phyloP scores from a whole-genome alignment of 1,139 yeast genomes.

The Suhomyces ambrosiae region DNA sequence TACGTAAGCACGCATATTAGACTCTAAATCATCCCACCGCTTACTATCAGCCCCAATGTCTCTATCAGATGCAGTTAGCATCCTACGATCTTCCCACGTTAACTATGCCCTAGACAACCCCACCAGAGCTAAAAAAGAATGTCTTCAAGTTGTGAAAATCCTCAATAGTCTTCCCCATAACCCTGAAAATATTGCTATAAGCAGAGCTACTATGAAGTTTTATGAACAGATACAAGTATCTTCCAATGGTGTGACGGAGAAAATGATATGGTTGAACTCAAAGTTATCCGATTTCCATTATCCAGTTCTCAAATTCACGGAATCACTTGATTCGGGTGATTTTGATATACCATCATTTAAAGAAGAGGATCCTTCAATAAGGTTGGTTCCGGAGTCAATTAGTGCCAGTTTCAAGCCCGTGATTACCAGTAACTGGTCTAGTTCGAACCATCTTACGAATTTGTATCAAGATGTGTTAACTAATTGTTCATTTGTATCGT shows the following conservation, averaged over 20 bases:
- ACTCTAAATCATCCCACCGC: not conserved
- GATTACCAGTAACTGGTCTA: constrained; percentile 22
- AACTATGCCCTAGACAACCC: constrained; percentile 19
- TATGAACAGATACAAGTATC: constrained; percentile 23
- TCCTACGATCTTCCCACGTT: constrained; percentile 21
- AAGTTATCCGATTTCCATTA: constrained; percentile 22
- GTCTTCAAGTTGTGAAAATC: constrained; percentile 28
- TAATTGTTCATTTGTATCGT: constrained; percentile 80
- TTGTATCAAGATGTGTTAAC: constrained; percentile 58
- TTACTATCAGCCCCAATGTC: constrained; percentile 2
- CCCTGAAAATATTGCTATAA: constrained; percentile 3
- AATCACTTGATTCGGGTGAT: constrained; percentile 17
- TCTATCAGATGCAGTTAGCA: constrained; percentile 10
- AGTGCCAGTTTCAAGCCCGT: constrained; percentile 19
- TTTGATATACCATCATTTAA: constrained; percentile 6
- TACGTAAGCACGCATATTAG: not conserved
- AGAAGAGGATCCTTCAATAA: constrained; percentile 15
- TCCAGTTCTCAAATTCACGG: constrained; percentile 34
- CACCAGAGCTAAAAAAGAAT: constrained; percentile 22
- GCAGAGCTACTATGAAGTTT: constrained; percentile 18
- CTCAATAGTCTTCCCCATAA: constrained; percentile 26
- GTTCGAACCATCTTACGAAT: constrained; percentile 21
- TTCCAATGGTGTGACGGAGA: constrained; percentile 22
- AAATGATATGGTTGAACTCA: constrained; percentile 50
- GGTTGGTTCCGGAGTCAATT: constrained; percentile 22